A percentile compares a stretch with the other conserved stretches of the same genome.
Conservation (phyloP, 768 basidiomycete genomes). For the Chiua virens region DNA sequence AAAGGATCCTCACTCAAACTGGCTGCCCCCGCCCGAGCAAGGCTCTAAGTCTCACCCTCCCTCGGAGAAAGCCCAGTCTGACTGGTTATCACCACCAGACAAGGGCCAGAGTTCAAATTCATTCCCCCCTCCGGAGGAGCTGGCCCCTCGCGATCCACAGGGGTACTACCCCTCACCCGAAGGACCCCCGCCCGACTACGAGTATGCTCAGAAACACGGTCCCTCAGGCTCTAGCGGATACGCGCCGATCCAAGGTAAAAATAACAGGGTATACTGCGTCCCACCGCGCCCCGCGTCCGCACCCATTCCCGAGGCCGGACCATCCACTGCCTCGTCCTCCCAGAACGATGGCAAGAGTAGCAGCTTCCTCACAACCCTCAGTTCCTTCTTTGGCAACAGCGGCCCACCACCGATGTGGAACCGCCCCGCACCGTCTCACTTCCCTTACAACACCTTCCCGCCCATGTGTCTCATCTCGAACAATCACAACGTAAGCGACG, state of each 20-base stretch:
- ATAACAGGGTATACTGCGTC: no score
- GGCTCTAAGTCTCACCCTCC: no score
- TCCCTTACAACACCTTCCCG: conserved; percentile 25
- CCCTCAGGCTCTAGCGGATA: neutral
- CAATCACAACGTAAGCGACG: conserved; percentile 31
- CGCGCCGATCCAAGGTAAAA: no score
- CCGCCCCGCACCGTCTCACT: conserved; percentile 12
- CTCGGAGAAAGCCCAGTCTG: no score
- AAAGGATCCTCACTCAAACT: conserved; percentile 20
- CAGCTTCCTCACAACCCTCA: conserved; percentile 15
- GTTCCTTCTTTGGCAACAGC: conserved; percentile 27
- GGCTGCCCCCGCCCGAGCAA: conserved; percentile 8
- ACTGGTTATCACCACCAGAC: no score
- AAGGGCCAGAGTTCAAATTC: no score
- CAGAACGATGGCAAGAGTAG: neutral
- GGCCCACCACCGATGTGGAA: conserved; percentile 29
- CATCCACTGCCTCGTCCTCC: neutral
- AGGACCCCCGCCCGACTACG: conserved; percentile 14
- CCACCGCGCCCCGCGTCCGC: neutral
- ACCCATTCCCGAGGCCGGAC: neutral
- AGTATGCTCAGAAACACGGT: conserved; percentile 2
- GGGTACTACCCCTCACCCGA: conserved; percentile 5
- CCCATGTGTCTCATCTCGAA: conserved; percentile 33
- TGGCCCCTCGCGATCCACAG: conserved; percentile 13
- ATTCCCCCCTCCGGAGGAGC: neutral